Evolutionary conservation across 225 moss, liverwort and hornwort genomes (phyloP).

Genomic region (Marchantia polymorpha): DNA sequence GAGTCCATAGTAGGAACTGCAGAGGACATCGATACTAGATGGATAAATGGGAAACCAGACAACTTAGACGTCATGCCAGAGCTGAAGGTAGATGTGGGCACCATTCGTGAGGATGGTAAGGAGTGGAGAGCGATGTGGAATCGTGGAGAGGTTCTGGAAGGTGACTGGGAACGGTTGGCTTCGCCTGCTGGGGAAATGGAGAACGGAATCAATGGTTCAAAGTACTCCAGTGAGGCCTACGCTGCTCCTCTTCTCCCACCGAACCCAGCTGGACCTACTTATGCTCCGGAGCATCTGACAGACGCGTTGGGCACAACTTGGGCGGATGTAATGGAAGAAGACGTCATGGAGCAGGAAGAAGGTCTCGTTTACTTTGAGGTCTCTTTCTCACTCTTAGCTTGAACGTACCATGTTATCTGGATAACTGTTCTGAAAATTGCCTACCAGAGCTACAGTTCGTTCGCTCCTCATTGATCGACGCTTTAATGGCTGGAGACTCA

Average conservation of each 20-base stretch:
- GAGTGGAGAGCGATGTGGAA: constrained; percentile 31
- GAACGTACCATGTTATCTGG: neutral
- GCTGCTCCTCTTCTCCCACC: constrained; percentile 9
- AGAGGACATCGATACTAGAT: constrained; percentile 37
- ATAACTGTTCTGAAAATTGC: neutral
- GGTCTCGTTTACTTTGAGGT: constrained; percentile 93
- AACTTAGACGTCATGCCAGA: constrained; percentile 37
- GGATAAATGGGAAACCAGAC: constrained; percentile 29
- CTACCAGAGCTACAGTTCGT: neutral
- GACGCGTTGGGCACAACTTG: constrained; percentile 39
- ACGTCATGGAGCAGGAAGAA: constrained; percentile 62
- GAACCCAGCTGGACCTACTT: constrained; percentile 17
- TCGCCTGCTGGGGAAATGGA: constrained; percentile 18
- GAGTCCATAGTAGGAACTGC: constrained; percentile 32
- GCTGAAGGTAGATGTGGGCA: constrained; percentile 23
- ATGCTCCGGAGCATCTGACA: constrained; percentile 33
- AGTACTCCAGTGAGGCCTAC: constrained; percentile 2
- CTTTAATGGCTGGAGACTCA: neutral
- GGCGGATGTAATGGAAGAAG: constrained; percentile 88
- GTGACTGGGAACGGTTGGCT: constrained; percentile 31
- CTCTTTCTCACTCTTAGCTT: constrained; percentile 5
- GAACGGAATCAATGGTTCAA: neutral
- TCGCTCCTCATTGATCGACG: neutral
- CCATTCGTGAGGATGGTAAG: constrained; percentile 32
- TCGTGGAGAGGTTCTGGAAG: constrained; percentile 30